Conservation (phyloP, 345 rosid genomes). For the sweet orange (Citrus sinensis) region DVS_A1.0 CM039165.1:31950501-31951000, state of each 20-base stretch:
- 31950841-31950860: conserved; percentile 84
- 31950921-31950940: background rate
- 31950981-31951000: background rate
- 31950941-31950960: background rate
- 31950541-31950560: background rate
- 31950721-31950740: conserved; percentile 99
- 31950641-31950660: conserved; percentile 53
- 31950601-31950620: conserved; percentile 57
- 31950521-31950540: background rate
- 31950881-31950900: conserved; percentile 93
- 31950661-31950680: conserved; percentile 89
- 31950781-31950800: conserved; percentile 86
- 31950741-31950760: conserved; percentile 95
- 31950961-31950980: background rate
- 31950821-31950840: conserved; percentile 98
- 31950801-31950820: conserved; percentile 74
- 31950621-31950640: conserved; percentile 67
- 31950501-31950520: no score
- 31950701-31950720: conserved; percentile 99
- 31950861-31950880: conserved; percentile 80
- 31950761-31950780: conserved; percentile 96
- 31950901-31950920: conserved; percentile 90
- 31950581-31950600: background rate
- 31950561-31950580: background rate
- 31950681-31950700: conserved; percentile 92